phyloP scores from a whole-genome alignment of 139 green algal species.

The Yamagishiella unicocca region DNA sequence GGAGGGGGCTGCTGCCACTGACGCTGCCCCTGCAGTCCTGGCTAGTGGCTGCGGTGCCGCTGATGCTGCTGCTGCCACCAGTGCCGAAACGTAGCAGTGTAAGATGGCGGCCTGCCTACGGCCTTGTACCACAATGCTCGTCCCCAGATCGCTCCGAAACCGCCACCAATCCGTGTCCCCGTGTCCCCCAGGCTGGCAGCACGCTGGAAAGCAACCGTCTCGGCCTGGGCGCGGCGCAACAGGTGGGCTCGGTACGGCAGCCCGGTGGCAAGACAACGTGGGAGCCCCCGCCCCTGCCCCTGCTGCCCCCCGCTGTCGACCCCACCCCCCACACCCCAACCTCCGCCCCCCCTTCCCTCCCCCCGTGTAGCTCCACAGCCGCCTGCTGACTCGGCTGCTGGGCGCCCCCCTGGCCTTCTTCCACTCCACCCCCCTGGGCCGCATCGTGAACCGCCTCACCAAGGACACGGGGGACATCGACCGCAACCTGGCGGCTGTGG shows the following conservation, averaged over 20 bases:
- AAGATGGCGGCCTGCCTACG: neutral
- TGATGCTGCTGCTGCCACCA: no score
- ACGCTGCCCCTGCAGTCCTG: no score
- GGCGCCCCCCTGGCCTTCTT: conserved; percentile 88
- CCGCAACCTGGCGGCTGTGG: conserved; percentile 62
- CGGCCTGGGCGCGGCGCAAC: conserved; percentile 14
- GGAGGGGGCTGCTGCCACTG: no score
- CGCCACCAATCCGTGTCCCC: neutral
- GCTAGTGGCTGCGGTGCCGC: no score
- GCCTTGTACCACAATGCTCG: neutral
- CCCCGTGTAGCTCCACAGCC: neutral
- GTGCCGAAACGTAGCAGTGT: neutral
- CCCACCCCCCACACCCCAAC: neutral
- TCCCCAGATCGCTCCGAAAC: neutral
- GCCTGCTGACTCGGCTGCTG: conserved; percentile 64
- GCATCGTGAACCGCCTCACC: conserved; percentile 90
- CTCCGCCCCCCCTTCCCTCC: neutral
- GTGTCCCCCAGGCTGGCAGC: conserved; percentile 19
- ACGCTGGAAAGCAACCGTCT: conserved; percentile 54
- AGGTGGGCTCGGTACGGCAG: neutral
- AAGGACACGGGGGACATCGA: conserved; percentile 73
- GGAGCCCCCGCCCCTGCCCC: neutral
- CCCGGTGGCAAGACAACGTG: no score
- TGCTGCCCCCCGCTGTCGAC: neutral
- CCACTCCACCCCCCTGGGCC: conserved; percentile 85